phyloP scores from a whole-genome alignment of 164 flowering plant species.

The Saururus chinensis region DNA sequence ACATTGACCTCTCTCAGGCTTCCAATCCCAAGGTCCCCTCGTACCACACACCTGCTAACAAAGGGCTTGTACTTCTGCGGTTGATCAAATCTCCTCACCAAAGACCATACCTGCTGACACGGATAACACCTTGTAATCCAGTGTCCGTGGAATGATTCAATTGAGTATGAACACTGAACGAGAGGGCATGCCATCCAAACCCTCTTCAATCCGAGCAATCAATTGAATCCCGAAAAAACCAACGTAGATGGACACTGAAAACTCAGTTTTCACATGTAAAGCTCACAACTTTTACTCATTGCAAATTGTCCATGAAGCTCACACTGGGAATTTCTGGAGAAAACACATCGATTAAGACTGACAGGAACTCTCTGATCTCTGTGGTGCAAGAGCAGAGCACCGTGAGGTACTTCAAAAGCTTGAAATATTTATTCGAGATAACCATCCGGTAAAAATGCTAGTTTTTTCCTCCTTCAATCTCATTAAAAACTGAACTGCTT shows the following conservation, averaged over 20 bases:
- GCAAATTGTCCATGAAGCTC: background rate
- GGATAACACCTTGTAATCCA: too few species aligned
- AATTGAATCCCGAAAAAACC: background rate
- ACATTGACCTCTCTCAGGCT: slow-evolving; percentile 85
- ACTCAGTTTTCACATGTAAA: too few species aligned
- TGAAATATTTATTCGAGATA: too few species aligned
- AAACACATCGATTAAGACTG: too few species aligned
- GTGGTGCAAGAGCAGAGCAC: too few species aligned
- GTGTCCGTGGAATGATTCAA: background rate
- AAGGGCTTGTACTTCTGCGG: slow-evolving; percentile 88
- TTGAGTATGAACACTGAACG: too few species aligned
- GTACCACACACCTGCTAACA: slow-evolving; percentile 61
- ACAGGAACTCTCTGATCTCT: too few species aligned
- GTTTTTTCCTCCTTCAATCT: too few species aligned
- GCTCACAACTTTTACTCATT: background rate
- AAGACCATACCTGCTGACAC: slow-evolving; percentile 59
- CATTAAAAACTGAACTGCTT: background rate
- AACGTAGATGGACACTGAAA: background rate
- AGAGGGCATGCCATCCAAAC: too few species aligned
- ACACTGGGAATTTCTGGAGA: background rate
- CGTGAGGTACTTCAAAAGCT: too few species aligned
- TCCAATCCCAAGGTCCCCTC: slow-evolving; percentile 70
- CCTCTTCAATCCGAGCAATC: background rate
- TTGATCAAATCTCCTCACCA: slow-evolving; percentile 87
- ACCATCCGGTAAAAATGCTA: too few species aligned